Base-by-base conservation (phyloP, 1,284 basidiomycete species). In the Grifola frondosa region DNA sequence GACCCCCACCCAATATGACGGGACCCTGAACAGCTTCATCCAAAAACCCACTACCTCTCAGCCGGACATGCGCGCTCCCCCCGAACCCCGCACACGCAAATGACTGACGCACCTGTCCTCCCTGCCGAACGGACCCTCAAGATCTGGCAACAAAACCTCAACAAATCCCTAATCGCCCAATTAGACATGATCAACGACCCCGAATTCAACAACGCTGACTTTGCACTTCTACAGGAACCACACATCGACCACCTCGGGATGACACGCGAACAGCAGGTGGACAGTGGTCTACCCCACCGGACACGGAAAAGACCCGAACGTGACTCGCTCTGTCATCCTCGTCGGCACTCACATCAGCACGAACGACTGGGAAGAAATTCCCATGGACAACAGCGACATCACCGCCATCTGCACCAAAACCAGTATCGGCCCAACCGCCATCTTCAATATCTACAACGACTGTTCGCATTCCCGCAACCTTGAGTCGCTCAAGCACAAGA, bases 221-320 rank as follows among this genome's bases (percentile, higher is more conserved):
- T 68, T 1, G 22, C 60, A 0, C 38, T 59, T 1, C 26, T 69
- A 0, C 63, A 68, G 46, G 68, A 70, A 55, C 66, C 66, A 1
- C 57, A 59, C 20, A 53, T 63, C 3, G 52, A 60, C 29, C 37
- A 22, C 5, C 24, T 48, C 0, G 31, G 40, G 1, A 46, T 42
- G 22, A 51, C 56, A 2, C 31, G 46, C 5, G 54, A 50, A 31
- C 15, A 9, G 19, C 2, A 15, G 44, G 4, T 67, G 63, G 65
- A 19, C 19, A 7, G 30, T 40, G 3, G 30, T 64, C 2, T 66
- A 64, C 42, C 64, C 63, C 0, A 39, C 48, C 10, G 26, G 6
- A 5, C 53, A 59, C 37, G n/a, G n/a, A n/a, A n/a, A n/a, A n/a
- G n/a, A n/a, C n/a, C 39, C 19, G 2, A 34, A 42, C 22, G 28